Conservation (phyloP, 306 rosid genomes). For the Vigna angularis region DNA sequence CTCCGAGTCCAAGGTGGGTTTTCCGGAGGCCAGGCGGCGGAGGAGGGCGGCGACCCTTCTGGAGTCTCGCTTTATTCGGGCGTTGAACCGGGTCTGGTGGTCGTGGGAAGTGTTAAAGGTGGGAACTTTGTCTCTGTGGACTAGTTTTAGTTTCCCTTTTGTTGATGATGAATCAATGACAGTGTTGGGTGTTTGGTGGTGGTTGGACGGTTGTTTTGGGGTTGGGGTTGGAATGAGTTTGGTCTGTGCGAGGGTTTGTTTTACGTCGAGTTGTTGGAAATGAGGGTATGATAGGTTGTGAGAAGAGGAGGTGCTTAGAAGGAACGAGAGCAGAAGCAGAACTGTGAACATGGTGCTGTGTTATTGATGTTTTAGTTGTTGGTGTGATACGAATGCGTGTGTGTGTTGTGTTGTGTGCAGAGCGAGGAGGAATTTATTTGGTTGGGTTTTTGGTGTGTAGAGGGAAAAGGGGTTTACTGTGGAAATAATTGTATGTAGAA, state of each 20-base stretch:
- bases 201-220: conserved; percentile 22
- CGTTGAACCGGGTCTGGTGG: conserved; percentile 49
- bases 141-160: conserved; percentile 60
- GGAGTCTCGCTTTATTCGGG: conserved; percentile 69
- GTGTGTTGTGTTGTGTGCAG: background rate
- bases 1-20: conserved; percentile 29
- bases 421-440: conserved; percentile 48
- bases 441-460: conserved; percentile 43
- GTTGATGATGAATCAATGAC: background rate
- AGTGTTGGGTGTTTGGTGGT: conserved; percentile 2
- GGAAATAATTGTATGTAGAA: conserved; percentile 49
- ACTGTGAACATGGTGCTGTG: conserved; percentile 33
- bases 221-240: background rate
- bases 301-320: conserved; percentile 31
- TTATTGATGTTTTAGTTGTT: conserved; percentile 4
- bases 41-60: conserved; percentile 60
- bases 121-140: conserved; percentile 73
- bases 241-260: conserved; percentile 40
- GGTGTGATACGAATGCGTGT: background rate
- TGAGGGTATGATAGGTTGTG: conserved; percentile 47
- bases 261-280: conserved; percentile 50
- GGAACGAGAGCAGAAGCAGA: conserved; percentile 27
- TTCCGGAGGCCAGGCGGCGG: conserved; percentile 49
- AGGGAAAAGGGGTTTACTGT: conserved; percentile 40
- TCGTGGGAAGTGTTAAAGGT: conserved; percentile 12